phyloP scores from a whole-genome alignment of 441 rosid species.

The Flueggea neowawraea region DNA sequence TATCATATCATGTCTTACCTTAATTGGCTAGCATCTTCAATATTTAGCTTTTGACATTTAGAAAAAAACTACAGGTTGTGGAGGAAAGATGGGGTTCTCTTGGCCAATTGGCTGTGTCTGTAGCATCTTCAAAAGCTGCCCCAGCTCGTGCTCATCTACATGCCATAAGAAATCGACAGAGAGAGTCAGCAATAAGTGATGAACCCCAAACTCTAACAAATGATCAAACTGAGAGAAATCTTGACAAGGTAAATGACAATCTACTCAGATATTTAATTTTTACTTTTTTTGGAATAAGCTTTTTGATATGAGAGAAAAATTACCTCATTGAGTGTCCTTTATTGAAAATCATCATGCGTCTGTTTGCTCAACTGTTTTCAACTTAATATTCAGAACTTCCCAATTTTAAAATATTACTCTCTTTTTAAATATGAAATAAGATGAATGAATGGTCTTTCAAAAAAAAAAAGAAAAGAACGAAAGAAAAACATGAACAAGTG shows the following conservation, averaged over 20 bases:
- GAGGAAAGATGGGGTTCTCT: constrained; percentile 79
- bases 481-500: no score
- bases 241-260: constrained; percentile 40
- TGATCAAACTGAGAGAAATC: constrained; percentile 32
- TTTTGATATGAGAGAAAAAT: no score
- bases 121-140: constrained; percentile 63
- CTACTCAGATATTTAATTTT: background rate
- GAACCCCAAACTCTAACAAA: constrained; percentile 25
- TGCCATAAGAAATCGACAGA: constrained; percentile 68
- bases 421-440: no score
- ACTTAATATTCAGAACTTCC: no score
- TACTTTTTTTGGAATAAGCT: background rate
- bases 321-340: no score
- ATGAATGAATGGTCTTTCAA: no score
- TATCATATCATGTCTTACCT: constrained; percentile 4
- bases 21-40: constrained; percentile 5
- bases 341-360: no score
- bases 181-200: constrained; percentile 21
- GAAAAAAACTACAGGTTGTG: constrained; percentile 56
- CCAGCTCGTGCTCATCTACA: constrained; percentile 84
- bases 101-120: constrained; percentile 69
- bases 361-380: no score
- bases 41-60: constrained; percentile 8
- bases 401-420: no score
- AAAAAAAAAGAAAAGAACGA: no score